phyloP scores from a whole-genome alignment of 208 protist genomes.

The Trypanosoma lewisi region DNA sequence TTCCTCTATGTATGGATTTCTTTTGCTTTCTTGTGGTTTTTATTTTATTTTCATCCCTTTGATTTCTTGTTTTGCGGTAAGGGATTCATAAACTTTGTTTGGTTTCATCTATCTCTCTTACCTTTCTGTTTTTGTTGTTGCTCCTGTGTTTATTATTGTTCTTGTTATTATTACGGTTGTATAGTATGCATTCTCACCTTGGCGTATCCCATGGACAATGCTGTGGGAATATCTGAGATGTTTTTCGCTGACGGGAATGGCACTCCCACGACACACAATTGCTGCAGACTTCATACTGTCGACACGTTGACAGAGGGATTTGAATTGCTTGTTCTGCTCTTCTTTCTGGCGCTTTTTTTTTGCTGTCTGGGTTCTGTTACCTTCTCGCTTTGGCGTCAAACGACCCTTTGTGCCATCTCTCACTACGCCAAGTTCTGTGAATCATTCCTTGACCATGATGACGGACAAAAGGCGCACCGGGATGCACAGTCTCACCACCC shows the following conservation, averaged over 20 bases:
- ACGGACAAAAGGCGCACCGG: not conserved
- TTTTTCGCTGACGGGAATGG: constrained; percentile 1
- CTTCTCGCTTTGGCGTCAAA: not conserved
- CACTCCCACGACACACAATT: not conserved
- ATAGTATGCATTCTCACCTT: constrained; percentile 19
- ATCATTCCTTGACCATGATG: not conserved
- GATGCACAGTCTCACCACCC: not conserved
- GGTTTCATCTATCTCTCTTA: too few species aligned
- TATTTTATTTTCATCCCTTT: constrained; percentile 16
- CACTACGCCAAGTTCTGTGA: not conserved
- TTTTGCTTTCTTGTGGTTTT: constrained; percentile 7
- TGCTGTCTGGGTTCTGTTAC: constrained; percentile 6
- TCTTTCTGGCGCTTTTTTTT: constrained; percentile 15
- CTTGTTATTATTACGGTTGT: too few species aligned
- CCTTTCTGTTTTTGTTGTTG: too few species aligned
- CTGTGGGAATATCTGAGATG: not conserved
- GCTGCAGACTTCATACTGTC: not conserved
- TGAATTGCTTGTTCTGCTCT: constrained; percentile 23
- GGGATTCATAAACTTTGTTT: too few species aligned
- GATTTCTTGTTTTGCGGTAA: constrained; percentile 24
- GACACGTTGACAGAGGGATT: constrained; percentile 27
- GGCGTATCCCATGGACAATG: not conserved
- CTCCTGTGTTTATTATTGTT: too few species aligned
- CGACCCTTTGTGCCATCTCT: not conserved
- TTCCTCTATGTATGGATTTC: not conserved